These are phyloP conservation scores for Berkeleyomyces basicola DNA, from an alignment of 2,329 filamentous ascomycete species.

Conservation along the genomic window DNA sequence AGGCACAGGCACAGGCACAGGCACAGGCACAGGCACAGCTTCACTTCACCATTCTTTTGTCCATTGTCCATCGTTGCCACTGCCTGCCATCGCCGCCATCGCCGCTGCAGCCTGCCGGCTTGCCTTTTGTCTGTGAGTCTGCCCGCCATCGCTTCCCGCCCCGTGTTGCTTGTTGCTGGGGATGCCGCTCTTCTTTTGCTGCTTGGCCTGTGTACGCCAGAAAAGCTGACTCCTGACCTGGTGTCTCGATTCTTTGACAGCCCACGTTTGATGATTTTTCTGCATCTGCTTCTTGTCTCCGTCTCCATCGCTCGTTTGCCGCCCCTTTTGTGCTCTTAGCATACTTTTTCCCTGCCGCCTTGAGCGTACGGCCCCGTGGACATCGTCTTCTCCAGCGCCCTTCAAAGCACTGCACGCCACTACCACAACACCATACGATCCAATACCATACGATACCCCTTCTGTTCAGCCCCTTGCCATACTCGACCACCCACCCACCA, in stretches of 20 bases:
- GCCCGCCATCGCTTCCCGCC: too few relatives aligned
- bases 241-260: neutral
- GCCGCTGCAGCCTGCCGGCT: neutral
- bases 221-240: neutral
- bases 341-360: neutral
- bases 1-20: too few relatives aligned
- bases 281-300: neutral
- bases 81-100: neutral
- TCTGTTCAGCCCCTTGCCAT: neutral
- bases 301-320: neutral
- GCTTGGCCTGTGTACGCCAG: neutral
- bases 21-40: too few relatives aligned
- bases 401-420: neutral
- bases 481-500: neutral
- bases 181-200: neutral
- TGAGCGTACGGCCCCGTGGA: neutral
- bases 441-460: neutral
- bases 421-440: neutral
- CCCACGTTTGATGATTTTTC: neutral
- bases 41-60: too few relatives aligned
- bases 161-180: neutral
- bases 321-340: neutral
- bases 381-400: neutral
- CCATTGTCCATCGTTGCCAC: too few relatives aligned
- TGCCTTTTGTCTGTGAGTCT: neutral